Evolutionary conservation across 768 basidiomycete genomes (phyloP).

Genomic region (Suillus subaureus): DNA sequence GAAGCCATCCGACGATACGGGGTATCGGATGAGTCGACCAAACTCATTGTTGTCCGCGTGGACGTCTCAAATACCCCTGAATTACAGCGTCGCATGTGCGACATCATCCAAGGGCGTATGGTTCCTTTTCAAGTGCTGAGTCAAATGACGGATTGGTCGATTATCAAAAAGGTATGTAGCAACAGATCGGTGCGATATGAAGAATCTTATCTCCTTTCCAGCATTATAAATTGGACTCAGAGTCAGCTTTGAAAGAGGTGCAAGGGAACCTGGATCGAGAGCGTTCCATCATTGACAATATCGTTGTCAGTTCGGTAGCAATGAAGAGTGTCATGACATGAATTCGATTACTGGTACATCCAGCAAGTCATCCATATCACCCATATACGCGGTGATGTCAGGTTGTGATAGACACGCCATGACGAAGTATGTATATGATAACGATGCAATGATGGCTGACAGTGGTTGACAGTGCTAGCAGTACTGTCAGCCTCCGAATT

Average conservation of each 20-base stretch:
- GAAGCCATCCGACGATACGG: conserved; percentile 89
- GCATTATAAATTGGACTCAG: conserved; percentile 73
- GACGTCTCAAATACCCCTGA: conserved; percentile 41
- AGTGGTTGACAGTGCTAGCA: neutral
- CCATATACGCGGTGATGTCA: neutral
- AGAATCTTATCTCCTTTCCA: conserved; percentile 24
- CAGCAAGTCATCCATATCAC: conserved; percentile 1
- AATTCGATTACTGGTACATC: neutral
- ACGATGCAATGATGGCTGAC: neutral
- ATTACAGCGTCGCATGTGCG: conserved; percentile 56
- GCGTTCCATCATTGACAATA: conserved; percentile 52
- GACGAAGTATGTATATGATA: neutral
- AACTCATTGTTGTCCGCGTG: conserved; percentile 76
- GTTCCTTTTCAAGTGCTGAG: conserved; percentile 47
- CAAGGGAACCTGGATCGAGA: conserved; percentile 39
- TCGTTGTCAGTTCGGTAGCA: conserved; percentile 79
- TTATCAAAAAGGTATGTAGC: conserved; percentile 69
- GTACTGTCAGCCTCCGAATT: neutral
- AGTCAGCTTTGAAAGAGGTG: conserved; percentile 42
- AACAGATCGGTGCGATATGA: neutral
- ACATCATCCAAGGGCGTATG: conserved; percentile 59
- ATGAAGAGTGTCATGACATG: conserved; percentile 66
- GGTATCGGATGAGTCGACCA: conserved; percentile 62
- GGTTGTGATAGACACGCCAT: neutral
- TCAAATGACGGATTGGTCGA: conserved; percentile 66